Percentiles rank a stretch among this genome's conserved stretches.
These are phyloP conservation scores for Simplicillium aogashimaense DNA, from an alignment of 2,329 filamentous ascomycete genomes.

Conservation along the genomic window DNA sequence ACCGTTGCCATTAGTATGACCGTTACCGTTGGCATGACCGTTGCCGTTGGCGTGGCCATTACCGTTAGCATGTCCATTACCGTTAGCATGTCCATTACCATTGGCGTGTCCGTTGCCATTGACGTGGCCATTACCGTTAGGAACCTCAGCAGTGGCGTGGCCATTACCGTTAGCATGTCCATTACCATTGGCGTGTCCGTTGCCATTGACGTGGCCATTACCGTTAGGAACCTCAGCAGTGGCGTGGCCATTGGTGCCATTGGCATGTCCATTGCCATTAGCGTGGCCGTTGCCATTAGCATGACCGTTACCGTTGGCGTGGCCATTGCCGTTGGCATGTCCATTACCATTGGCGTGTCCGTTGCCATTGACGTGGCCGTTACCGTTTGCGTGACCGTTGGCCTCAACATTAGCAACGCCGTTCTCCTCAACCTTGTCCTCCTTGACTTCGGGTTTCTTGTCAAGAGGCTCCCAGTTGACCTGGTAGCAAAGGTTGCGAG, in stretches of 20 bases:
- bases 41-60: slow-evolving; percentile 3
- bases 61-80: neutral
- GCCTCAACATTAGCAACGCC: neutral
- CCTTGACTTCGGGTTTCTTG: neutral
- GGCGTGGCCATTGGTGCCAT: slow-evolving; percentile 1
- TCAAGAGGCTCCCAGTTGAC: slow-evolving; percentile 31
- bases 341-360: neutral
- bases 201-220: neutral
- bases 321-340: neutral
- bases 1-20: slow-evolving; percentile 3
- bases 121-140: neutral
- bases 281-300: neutral
- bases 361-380: neutral
- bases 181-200: slow-evolving; percentile 1
- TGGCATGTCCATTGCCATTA: neutral
- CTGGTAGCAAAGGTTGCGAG: slow-evolving; percentile 30
- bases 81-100: slow-evolving; percentile 3
- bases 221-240: neutral
- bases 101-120: slow-evolving; percentile 7
- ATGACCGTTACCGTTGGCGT: neutral
- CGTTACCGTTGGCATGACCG: neutral
- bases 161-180: neutral
- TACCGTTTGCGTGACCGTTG: slow-evolving; percentile 4
- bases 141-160: no score
- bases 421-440: neutral